Percentiles rank a stretch among this genome's conserved stretches.
These are phyloP conservation scores for Eimeria brunetti DNA, from an alignment of 169 alveolate genomes.

Conservation along the genomic window DNA sequence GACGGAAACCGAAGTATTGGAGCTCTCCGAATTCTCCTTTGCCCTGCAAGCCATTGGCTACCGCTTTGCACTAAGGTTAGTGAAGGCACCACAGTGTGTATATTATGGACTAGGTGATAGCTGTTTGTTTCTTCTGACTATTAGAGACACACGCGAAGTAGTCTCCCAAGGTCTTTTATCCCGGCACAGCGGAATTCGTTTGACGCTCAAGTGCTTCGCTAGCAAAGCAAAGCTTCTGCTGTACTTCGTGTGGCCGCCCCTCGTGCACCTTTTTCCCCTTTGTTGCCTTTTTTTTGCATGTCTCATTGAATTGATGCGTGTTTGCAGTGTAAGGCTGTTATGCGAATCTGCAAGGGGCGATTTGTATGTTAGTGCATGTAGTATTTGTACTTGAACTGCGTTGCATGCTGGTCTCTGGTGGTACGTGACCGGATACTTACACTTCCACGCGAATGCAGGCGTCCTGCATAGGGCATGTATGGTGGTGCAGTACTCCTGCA, in stretches of 20 bases:
- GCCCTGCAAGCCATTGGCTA: conserved; percentile 65
- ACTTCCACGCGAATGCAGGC: background rate
- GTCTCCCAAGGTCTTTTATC: background rate
- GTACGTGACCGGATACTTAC: background rate
- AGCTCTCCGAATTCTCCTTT: conserved; percentile 23
- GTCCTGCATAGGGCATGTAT: background rate
- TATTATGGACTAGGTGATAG: background rate
- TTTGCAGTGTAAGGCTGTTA: background rate
- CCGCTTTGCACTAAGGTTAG: conserved; percentile 12
- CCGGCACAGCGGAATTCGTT: background rate
- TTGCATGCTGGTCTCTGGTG: background rate
- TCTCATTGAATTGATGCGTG: background rate
- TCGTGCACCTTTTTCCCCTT: background rate
- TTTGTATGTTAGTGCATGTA: background rate
- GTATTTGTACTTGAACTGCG: background rate
- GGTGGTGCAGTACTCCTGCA: background rate
- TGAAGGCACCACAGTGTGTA: background rate
- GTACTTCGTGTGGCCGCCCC: background rate
- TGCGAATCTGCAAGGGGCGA: background rate
- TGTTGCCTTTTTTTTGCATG: background rate
- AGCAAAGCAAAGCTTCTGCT: too few relatives aligned
- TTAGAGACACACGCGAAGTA: background rate
- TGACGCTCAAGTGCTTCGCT: background rate
- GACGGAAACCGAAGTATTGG: conserved; percentile 50
- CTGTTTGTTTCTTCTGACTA: background rate